Base-by-base conservation (phyloP, 1,284 basidiomycete genomes). In the Cystobasidium slooffiae region DNA sequence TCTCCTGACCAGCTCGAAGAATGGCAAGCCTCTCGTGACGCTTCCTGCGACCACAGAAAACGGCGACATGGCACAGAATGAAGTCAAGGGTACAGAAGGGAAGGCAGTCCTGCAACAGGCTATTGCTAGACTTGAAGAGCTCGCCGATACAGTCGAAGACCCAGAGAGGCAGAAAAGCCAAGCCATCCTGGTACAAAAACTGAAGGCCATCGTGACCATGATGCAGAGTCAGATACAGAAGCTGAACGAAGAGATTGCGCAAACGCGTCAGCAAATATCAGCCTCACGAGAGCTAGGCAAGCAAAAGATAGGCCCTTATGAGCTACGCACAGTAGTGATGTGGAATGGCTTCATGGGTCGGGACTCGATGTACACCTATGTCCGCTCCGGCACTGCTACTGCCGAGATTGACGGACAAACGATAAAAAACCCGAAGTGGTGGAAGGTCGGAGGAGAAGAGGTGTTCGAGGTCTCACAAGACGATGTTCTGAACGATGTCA, bases 311-410 rank as follows among this genome's bases (percentile, higher is more conserved):
- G 58, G 56, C 10, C 62, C 53, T 3, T 65, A 73, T 52, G 63
- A 73, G 7, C 47, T 73, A 43, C 70, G 53, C 6, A 66, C 59
- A 14, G 49, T 66, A 14, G 22, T 66, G 31, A 46, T 65, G 47
- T 73, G 70, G 70, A 65, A 58, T 37, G 70, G 70, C 43, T 47
- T 66, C 9, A 49, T 62, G 20, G 70, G 70, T 6, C 62, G 63
- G 1, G 70, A 73, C n/a, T 65, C 70, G 7, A 56, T 44, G 24
- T 59, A 73, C 44, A 44, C 46, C 6, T 66, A 73, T 51, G 63
- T 73, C 6, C 31, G 55, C 6, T 65, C 70, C 14, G 70, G 70
- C 14, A 47, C 51, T n/a, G 18, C 49, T 18, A 53, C n/a, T 10
- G 52, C 43, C 9, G 24, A 41, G 6, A 20, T 73, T 22, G 62